Conservation (phyloP, 2,329 filamentous ascomycete species). For the Zymoseptoria tritici region DNA sequence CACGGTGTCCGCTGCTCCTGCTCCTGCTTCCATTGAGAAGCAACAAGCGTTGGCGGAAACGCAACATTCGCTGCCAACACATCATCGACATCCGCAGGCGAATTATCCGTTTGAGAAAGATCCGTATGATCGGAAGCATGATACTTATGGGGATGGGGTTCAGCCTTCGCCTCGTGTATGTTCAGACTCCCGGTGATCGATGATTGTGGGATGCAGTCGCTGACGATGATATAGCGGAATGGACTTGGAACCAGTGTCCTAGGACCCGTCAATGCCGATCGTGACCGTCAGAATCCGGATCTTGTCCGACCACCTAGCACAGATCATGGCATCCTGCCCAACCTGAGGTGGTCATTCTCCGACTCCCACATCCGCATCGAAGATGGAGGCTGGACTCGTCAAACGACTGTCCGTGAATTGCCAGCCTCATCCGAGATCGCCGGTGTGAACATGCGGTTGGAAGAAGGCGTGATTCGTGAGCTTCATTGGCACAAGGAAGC, state of each 20-base stretch:
- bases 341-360: conserved; percentile 58
- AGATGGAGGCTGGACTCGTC: conserved; percentile 70
- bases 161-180: conserved; percentile 52
- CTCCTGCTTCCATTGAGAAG: not conserved
- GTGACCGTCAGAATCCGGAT: conserved; percentile 64
- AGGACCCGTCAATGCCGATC: conserved; percentile 61
- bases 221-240: conserved; percentile 17
- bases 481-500: conserved; percentile 76
- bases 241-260: conserved; percentile 55
- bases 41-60: not conserved
- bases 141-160: conserved; percentile 52
- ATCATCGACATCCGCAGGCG: conserved; percentile 32
- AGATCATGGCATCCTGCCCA: conserved; percentile 61
- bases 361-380: conserved; percentile 45
- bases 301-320: conserved; percentile 65
- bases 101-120: conserved; percentile 55
- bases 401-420: conserved; percentile 62
- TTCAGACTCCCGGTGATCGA: conserved; percentile 5
- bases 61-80: not conserved
- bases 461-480: conserved; percentile 64
- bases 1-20: not conserved
- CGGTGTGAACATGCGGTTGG: conserved; percentile 71
- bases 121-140: conserved; percentile 55
- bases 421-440: conserved; percentile 62
- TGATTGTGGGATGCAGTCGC: not conserved